Evolutionary conservation across 345 rosid species (phyloP).

Genomic region (Syzygium aqueum): DNA sequence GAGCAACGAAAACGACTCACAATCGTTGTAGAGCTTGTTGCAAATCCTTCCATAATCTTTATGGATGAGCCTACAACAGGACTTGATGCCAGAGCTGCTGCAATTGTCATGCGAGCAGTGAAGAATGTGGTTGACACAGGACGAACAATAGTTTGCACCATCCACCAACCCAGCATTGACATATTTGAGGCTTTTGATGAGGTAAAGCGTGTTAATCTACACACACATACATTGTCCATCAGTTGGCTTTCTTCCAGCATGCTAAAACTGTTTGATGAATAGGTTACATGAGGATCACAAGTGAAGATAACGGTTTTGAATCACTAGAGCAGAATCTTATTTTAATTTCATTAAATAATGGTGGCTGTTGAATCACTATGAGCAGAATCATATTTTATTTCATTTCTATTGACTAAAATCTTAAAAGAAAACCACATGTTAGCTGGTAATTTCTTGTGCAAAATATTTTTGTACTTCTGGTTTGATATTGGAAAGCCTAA

Average conservation of each 20-base stretch:
- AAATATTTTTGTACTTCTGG: neutral
- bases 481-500: neutral
- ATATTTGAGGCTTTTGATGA: slow-evolving; percentile 82
- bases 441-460: neutral
- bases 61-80: slow-evolving; percentile 94
- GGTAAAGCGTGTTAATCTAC: slow-evolving; percentile 17
- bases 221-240: neutral
- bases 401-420: neutral
- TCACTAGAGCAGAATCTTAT: neutral
- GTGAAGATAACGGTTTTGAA: neutral
- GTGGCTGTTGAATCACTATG: neutral
- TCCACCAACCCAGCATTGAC: slow-evolving; percentile 82
- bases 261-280: neutral
- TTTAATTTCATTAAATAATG: neutral
- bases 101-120: slow-evolving; percentile 76
- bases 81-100: slow-evolving; percentile 81
- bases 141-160: slow-evolving; percentile 75
- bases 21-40: slow-evolving; percentile 71
- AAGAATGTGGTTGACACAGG: slow-evolving; percentile 70
- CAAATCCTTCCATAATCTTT: slow-evolving; percentile 74
- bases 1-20: slow-evolving; percentile 79
- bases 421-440: neutral
- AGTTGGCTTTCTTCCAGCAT: neutral
- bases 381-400: neutral
- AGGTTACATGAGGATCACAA: neutral